These are phyloP conservation scores for Nissolia schottii DNA, from an alignment of 306 rosid genomes.

Conservation along the genomic window DNA sequence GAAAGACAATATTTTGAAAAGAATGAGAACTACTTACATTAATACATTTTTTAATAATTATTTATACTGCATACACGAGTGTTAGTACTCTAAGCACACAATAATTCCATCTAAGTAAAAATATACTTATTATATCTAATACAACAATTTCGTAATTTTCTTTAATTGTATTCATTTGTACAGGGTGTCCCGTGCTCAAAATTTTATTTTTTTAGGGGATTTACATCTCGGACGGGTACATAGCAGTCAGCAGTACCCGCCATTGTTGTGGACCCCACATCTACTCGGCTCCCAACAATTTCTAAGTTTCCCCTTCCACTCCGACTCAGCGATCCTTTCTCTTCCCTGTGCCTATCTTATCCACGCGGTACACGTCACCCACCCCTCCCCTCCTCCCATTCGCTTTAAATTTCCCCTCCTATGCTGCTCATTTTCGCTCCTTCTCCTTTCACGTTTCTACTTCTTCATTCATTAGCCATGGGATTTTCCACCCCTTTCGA, in stretches of 20 bases:
- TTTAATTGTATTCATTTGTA: too few relatives aligned
- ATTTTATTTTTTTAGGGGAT: too few relatives aligned
- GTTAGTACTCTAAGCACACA: too few relatives aligned
- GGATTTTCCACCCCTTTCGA: conserved; percentile 40
- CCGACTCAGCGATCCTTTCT: neutral
- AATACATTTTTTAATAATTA: too few relatives aligned
- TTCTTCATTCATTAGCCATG: conserved; percentile 18
- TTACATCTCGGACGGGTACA: too few relatives aligned
- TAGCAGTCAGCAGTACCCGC: neutral
- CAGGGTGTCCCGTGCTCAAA: too few relatives aligned
- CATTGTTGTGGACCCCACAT: conserved; percentile 6
- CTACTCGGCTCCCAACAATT: conserved; percentile 18
- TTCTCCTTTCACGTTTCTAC: neutral
- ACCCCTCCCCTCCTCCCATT: neutral
- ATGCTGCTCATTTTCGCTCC: neutral
- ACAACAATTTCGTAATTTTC: too few relatives aligned
- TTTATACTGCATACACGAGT: too few relatives aligned
- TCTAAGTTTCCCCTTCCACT: neutral
- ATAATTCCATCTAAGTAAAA: too few relatives aligned
- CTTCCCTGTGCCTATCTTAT: conserved; percentile 10
- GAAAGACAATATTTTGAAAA: too few relatives aligned
- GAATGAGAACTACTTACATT: too few relatives aligned
- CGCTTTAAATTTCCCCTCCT: neutral
- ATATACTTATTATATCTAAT: too few relatives aligned
- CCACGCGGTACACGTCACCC: neutral